phyloP scores from a whole-genome alignment of 1,139 yeast species.

The Geotrichum candidum region DNA sequence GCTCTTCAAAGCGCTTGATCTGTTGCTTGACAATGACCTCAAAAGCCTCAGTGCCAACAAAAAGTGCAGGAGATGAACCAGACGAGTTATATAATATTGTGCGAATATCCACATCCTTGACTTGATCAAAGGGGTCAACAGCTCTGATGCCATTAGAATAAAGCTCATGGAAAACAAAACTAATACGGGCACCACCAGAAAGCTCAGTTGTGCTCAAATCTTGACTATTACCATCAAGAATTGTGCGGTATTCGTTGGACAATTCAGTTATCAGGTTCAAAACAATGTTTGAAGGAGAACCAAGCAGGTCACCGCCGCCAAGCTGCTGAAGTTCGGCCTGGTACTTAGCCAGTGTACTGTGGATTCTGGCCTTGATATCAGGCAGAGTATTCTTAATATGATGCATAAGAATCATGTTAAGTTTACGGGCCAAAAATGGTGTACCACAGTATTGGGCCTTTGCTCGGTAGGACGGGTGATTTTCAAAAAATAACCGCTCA shows the following conservation, averaged over 20 bases:
- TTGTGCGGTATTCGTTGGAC: constrained; percentile 85
- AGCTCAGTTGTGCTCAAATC: constrained; percentile 78
- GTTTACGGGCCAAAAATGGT: constrained; percentile 88
- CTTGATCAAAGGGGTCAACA: constrained; percentile 94
- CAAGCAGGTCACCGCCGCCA: constrained; percentile 72
- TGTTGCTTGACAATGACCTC: constrained; percentile 94
- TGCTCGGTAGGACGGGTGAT: constrained; percentile 90
- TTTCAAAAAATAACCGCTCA: constrained; percentile 75
- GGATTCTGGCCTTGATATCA: constrained; percentile 87
- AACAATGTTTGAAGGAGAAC: constrained; percentile 84
- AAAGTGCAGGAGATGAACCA: constrained; percentile 92
- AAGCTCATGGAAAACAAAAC: constrained; percentile 95
- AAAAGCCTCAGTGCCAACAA: constrained; percentile 95
- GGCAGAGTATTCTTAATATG: constrained; percentile 95
- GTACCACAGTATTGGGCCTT: constrained; percentile 95
- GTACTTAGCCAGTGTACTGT: constrained; percentile 81
- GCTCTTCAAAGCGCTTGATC: constrained; percentile 91
- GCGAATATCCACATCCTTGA: constrained; percentile 92
- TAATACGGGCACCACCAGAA: constrained; percentile 96
- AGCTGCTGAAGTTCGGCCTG: constrained; percentile 69
- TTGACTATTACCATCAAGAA: constrained; percentile 87
- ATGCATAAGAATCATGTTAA: constrained; percentile 81
- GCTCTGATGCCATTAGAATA: constrained; percentile 90
- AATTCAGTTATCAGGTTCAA: constrained; percentile 88
- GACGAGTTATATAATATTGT: constrained; percentile 91